phyloP scores from a whole-genome alignment of 2,329 filamentous ascomycete genomes.

The Botrytis paeoniae region DNA sequence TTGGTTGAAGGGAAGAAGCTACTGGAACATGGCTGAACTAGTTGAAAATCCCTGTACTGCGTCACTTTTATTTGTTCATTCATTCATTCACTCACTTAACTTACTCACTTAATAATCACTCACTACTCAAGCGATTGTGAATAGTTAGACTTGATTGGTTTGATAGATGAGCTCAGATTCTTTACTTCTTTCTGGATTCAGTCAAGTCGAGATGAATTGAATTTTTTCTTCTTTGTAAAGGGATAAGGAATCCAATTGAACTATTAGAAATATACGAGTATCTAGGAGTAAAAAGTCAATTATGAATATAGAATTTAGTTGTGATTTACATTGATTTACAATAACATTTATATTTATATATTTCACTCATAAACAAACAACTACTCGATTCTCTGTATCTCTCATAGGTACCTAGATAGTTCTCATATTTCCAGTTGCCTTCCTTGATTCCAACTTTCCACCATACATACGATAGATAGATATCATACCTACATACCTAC shows the following conservation, averaged over 20 bases:
- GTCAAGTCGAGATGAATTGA: not conserved
- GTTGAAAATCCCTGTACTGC: constrained; percentile 12
- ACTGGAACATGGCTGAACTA: constrained; percentile 14
- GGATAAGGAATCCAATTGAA: no score
- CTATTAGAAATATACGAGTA: not conserved
- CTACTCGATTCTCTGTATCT: no score
- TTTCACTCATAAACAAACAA: no score
- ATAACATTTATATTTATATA: no score
- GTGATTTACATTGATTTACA: not conserved
- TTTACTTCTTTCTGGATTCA: not conserved
- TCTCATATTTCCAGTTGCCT: no score
- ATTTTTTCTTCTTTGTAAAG: not conserved
- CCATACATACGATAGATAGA: not conserved
- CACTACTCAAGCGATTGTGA: not conserved
- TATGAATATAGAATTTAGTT: not conserved
- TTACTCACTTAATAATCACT: not conserved
- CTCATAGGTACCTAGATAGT: no score
- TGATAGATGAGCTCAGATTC: not conserved
- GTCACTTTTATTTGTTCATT: not conserved
- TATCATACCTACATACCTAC: not conserved
- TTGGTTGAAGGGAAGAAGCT: constrained; percentile 12
- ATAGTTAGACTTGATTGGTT: not conserved
- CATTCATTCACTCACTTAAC: not conserved
- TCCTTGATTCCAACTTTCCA: not conserved
- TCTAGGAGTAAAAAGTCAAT: not conserved